Conservation (phyloP, 1,139 yeast species). For the Suhomyces taliae region DNA sequence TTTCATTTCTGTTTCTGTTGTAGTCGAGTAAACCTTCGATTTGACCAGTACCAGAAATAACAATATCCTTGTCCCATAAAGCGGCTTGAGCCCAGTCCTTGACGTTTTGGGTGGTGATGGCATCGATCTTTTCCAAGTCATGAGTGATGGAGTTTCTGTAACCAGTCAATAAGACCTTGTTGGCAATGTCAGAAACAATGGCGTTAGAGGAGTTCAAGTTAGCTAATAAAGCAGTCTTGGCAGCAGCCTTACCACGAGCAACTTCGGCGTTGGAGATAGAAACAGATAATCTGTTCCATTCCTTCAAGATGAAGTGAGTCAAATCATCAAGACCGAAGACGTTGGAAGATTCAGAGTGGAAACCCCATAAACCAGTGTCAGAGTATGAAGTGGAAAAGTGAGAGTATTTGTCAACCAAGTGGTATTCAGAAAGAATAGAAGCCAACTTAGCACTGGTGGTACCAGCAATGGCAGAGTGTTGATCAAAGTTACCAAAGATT, state of each 20-base stretch:
- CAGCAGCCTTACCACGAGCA: constrained; percentile 70
- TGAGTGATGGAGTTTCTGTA: constrained; percentile 61
- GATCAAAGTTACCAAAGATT: constrained; percentile 62
- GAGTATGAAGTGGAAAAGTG: constrained; percentile 74
- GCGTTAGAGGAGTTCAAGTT: constrained; percentile 48
- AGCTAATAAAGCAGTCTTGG: constrained; percentile 60
- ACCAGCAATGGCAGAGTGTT: constrained; percentile 52
- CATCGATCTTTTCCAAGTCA: constrained; percentile 61
- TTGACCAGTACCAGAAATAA: constrained; percentile 79
- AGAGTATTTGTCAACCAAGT: constrained; percentile 66
- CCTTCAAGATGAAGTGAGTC: constrained; percentile 74
- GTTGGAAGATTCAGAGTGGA: constrained; percentile 64
- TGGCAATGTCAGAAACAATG: constrained; percentile 59
- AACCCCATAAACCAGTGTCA: constrained; percentile 84
- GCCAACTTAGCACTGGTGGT: constrained; percentile 87
- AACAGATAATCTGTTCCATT: constrained; percentile 81
- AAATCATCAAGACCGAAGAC: constrained; percentile 65
- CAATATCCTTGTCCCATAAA: constrained; percentile 84
- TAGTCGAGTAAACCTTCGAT: constrained; percentile 81
- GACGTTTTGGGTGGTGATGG: constrained; percentile 58
- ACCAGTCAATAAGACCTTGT: constrained; percentile 59
- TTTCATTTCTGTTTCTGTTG: constrained; percentile 82
- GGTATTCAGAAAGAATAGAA: constrained; percentile 68
- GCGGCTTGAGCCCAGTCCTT: constrained; percentile 72
- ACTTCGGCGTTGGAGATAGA: constrained; percentile 77